Evolutionary conservation across 768 basidiomycete genomes (phyloP), one percentile per base, ranked within the genome.

Genomic region (Brasilioporus rufonigricans): DNA sequence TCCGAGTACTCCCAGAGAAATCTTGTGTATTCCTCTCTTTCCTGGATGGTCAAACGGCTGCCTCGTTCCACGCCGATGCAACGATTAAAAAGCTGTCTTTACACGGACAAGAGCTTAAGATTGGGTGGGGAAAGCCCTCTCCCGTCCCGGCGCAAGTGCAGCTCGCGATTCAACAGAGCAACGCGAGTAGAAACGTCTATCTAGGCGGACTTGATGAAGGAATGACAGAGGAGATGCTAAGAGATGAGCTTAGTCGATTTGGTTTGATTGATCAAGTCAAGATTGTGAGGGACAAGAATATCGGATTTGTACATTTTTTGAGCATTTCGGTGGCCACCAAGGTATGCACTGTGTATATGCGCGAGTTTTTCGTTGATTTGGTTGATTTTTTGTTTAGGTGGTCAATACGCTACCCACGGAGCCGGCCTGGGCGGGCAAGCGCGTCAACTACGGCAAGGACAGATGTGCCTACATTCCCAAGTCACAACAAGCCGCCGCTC

Each of bases 231-330:
- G 91, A 95, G 73, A 85, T 85, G 73, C 76, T 99, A 31, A 76
- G 96, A 32, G 94, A 98, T 58, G 94, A 98, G 67, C 77, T 98
- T 23, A 87, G 87, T 64, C 81, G 89, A 40, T 99, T 96, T 66
- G 97, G 97, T 21, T 78, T 96, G 27, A 98, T 99, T 64, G 97
- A 99, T 73, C 96, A 98, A 71, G 95, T 99, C 70, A 99, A 99
- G 82, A 98, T 99, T 67, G 97, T 98, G 48, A 77, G 96, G 57
- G 97, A 99, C 77, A 98, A 98, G 81, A 97, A 97, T 66, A 98
- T 98, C 54, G 97, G 95, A 3, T 99, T 99, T 70, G 94, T 99
- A 19, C 97, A 99, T 73, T 98, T 98, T 78, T 77, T 99, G 66
- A 93, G 90, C 70, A 97, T 99, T 69, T 82, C 89, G 21, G 84